Base-by-base conservation (phyloP, 768 basidiomycete genomes). In the Mycena sanguinolenta region DNA sequence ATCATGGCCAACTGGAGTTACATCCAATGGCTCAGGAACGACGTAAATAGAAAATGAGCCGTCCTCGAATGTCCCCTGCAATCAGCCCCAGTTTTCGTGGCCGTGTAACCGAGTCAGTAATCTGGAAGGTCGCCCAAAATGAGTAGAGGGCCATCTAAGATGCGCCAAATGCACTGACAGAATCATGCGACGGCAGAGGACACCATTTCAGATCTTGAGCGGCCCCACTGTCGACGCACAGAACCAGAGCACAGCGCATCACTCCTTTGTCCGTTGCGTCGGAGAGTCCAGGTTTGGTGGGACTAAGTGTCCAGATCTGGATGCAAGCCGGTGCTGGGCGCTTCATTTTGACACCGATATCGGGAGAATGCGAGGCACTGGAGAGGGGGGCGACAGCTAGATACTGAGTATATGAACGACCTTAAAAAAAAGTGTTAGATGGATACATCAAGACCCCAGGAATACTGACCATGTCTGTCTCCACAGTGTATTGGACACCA, bases 121-220 rank as follows among this genome's bases (percentile, higher is more conserved):
- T 65, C 72, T 73, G 46, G 55, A 46, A n/a, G 19, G 23, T 50
- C 25, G 38, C 39, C 44, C 28, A 34, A 25, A 36, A 38, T 67
- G 32, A 69, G 59, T 34, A 34, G 54, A 23, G 38, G 32, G 52
- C 12, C 21, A 50, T 5, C 32, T 34, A 36, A 21, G 23, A 42
- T 38, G 44, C 34, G 23, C 19, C 27, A 58, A 25, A 23, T 39
- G 39, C 4, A 76, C 80, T 65, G 66, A 85, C 84, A 46, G 75
- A 70, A 71, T 95, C 95, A 73, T 95, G 89, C 21, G 92, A 90
- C 0, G 96, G 96, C 32, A 96, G 78, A 4, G 97, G 97, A 79
- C 97, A 97, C 97, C 97, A 99, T 80, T 92, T 95, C 17, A 97
- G 77, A 58, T 94, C 92, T 73, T 90, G 88, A 3, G 91, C 93